phyloP scores from a whole-genome alignment of 164 flowering plant genomes.

The Saururus chinensis region DNA sequence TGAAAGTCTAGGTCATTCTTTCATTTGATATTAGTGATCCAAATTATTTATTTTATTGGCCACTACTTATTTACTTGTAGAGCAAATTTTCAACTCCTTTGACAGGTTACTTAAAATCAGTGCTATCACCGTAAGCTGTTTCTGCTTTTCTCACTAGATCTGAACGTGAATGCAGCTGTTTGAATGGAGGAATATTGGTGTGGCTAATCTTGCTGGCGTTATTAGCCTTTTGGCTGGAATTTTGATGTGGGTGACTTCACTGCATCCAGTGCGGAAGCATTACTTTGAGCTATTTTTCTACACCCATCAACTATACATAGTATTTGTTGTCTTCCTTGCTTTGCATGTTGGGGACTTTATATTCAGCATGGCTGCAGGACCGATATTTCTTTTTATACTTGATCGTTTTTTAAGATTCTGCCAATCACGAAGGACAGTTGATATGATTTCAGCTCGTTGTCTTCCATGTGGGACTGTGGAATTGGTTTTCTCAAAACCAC shows the following conservation, averaged over 20 bases:
- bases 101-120: background rate
- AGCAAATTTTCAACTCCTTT: too few species aligned
- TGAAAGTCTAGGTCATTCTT: too few species aligned
- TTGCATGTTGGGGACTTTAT: conserved; percentile 76
- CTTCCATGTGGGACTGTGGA: conserved; percentile 81
- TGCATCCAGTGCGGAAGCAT: conserved; percentile 49
- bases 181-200: conserved; percentile 54
- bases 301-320: conserved; percentile 80
- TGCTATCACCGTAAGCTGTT: background rate
- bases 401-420: conserved; percentile 88
- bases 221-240: conserved; percentile 71
- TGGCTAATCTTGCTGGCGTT: conserved; percentile 74
- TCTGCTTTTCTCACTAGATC: background rate
- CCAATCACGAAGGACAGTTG: conserved; percentile 61
- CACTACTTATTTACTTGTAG: too few species aligned
- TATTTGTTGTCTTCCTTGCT: conserved; percentile 70
- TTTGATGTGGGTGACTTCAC: conserved; percentile 90
- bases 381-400: conserved; percentile 69
- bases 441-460: conserved; percentile 51
- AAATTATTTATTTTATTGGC: too few species aligned
- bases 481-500: conserved; percentile 66
- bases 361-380: conserved; percentile 63
- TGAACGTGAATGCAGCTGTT: conserved; percentile 44
- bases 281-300: conserved; percentile 83
- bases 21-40: too few species aligned